Conservation (phyloP, 306 rosid species). For the Notholithocarpus densiflorus region DNA sequence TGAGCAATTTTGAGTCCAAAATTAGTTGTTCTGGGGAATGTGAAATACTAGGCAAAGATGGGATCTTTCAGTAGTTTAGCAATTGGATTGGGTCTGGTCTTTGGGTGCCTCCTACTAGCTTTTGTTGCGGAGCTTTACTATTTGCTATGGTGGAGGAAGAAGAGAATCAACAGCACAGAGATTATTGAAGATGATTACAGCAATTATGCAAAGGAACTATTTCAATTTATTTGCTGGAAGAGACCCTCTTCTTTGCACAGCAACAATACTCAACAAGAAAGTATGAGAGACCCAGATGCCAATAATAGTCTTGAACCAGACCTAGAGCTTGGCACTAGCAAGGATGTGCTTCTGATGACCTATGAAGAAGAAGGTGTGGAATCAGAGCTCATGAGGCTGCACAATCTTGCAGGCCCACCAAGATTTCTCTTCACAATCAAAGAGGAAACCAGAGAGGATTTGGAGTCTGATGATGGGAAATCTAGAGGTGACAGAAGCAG, state of each 20-base stretch:
- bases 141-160: slow-evolving; percentile 75
- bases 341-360: slow-evolving; percentile 43
- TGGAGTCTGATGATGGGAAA: slow-evolving; percentile 80
- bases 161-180: slow-evolving; percentile 44
- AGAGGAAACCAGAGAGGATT: slow-evolving; percentile 85
- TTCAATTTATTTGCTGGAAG: slow-evolving; percentile 50
- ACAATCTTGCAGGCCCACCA: slow-evolving; percentile 81
- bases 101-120: slow-evolving; percentile 61
- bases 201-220: slow-evolving; percentile 41
- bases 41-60: slow-evolving; percentile 38
- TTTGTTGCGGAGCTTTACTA: slow-evolving; percentile 75
- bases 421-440: slow-evolving; percentile 85
- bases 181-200: slow-evolving; percentile 46
- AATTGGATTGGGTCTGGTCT: slow-evolving; percentile 55
- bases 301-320: slow-evolving; percentile 35
- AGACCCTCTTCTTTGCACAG: slow-evolving; percentile 24
- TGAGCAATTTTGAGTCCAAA: neutral
- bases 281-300: slow-evolving; percentile 26
- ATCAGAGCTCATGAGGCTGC: slow-evolving; percentile 81
- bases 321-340: slow-evolving; percentile 45
- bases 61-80: slow-evolving; percentile 57
- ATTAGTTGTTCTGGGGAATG: slow-evolving; percentile 27
- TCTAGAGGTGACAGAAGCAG: slow-evolving; percentile 53
- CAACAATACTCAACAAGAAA: neutral
- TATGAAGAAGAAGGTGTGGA: slow-evolving; percentile 65